Evolutionary conservation across 2,329 filamentous ascomycete genomes (phyloP), one percentile per base, ranked within the genome.

Genomic region (Cytospora leucostoma): DNA sequence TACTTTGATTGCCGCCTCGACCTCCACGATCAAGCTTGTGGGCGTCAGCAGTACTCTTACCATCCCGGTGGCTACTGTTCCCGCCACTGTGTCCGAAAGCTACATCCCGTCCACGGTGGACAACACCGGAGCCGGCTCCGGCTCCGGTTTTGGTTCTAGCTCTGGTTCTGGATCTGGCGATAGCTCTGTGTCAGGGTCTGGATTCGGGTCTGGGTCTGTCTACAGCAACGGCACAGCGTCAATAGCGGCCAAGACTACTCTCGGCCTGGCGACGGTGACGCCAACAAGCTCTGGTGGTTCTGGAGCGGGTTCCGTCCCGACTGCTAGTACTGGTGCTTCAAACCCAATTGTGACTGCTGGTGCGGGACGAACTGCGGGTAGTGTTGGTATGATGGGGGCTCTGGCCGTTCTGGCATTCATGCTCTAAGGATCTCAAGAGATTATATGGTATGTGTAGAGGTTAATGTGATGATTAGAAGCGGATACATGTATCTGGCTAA

Each of bases 11-110:
- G 13, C 38, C 3, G 52, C 50, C 34, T 37, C 49, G 5, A 53
- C 63, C 13, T 37, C 40, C 56, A 63, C 54, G 8, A 51, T 40
- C 12, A 49, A 49, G 4, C 5, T 61, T 33, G 40, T 51, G 32
- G 27, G 40, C 49, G 56, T 21, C 54, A 56, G 54, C 38, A 63
- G 61, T 33, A 67, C 69, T 44, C 51, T 67, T n/a, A 59, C 63
- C 44, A 64, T 61, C 50, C 62, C 54, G 21, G 64, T 61, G 4
- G 51, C 65, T 13, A 40, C 67, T 8, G 61, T 50, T 4, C 59
- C 49, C 27, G 65, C 59, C n/a, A 33, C 56, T 13, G 57, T 33
- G 8, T 47, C 44, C 32, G 57, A n/a, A 3, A 56, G 53, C 34
- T 58, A 35, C 13, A 11, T 21, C 10, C 47, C 47, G 38, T 37